A percentile compares a stretch with the other conserved stretches of the same genome.
Evolutionary conservation across 805 yeast genomes (phyloP).

Genomic region (Vanderwaltozyma yarrowii): DNA sequence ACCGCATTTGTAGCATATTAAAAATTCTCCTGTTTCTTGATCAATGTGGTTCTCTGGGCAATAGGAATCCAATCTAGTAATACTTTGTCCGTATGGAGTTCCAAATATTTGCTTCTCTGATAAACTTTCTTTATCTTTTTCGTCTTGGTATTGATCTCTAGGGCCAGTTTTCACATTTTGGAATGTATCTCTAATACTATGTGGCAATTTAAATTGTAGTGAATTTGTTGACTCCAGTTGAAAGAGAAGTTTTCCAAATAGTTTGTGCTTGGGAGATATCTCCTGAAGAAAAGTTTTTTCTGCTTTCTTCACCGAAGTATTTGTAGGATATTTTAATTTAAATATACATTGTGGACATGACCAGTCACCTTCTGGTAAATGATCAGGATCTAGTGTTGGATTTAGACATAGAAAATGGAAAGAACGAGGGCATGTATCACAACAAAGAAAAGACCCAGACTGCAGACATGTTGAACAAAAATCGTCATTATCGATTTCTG

Average conservation of each 20-base stretch:
- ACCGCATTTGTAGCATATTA: slow-evolving; percentile 69
- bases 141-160: slow-evolving; percentile 62
- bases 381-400: slow-evolving; percentile 72
- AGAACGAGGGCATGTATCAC: slow-evolving; percentile 86
- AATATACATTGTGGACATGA: slow-evolving; percentile 66
- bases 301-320: slow-evolving; percentile 12
- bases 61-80: slow-evolving; percentile 24
- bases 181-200: slow-evolving; percentile 55
- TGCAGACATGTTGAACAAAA: slow-evolving; percentile 88
- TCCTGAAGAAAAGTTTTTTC: slow-evolving; percentile 14
- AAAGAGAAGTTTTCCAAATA: slow-evolving; percentile 50
- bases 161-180: slow-evolving; percentile 59
- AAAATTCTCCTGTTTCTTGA: slow-evolving; percentile 47
- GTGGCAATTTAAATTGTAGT: slow-evolving; percentile 58
- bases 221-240: slow-evolving; percentile 53
- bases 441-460: slow-evolving; percentile 80
- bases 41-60: slow-evolving; percentile 61
- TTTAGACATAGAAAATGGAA: slow-evolving; percentile 87
- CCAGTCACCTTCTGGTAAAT: slow-evolving; percentile 85
- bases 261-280: slow-evolving; percentile 11
- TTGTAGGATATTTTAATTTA: slow-evolving; percentile 28
- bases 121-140: slow-evolving; percentile 37
- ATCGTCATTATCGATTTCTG: slow-evolving; percentile 58
- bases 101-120: slow-evolving; percentile 35
- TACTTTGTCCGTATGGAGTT: slow-evolving; percentile 33